phyloP scores from a whole-genome alignment of 768 basidiomycete genomes.

The Lactarius deliciosus region DNA sequence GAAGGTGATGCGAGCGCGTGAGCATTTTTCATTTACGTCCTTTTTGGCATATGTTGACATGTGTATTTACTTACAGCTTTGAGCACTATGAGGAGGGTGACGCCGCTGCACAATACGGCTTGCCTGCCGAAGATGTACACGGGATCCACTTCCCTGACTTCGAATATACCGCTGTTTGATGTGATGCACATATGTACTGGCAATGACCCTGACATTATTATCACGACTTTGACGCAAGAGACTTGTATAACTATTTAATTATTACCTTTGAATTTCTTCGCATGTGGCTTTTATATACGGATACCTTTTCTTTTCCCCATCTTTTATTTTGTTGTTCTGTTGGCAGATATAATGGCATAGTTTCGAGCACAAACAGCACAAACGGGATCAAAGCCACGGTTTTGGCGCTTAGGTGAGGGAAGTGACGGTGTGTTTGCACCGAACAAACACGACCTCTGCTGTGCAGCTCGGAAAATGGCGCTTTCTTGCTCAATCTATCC shows the following conservation, averaged over 20 bases:
- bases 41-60: slow-evolving; percentile 4
- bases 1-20: slow-evolving; percentile 96
- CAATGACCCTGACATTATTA: slow-evolving; percentile 11
- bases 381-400: not conserved
- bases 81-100: slow-evolving; percentile 79
- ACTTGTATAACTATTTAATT: slow-evolving; percentile 24
- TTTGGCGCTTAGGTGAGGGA: not conserved
- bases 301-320: slow-evolving; percentile 11
- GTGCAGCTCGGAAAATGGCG: slow-evolving; percentile 26
- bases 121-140: slow-evolving; percentile 54
- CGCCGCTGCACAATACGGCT: slow-evolving; percentile 58
- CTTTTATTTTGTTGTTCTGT: not conserved
- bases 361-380: not conserved
- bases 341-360: slow-evolving; percentile 1
- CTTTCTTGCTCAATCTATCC: slow-evolving; percentile 25
- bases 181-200: not conserved
- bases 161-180: slow-evolving; percentile 56
- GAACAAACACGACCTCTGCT: slow-evolving; percentile 25
- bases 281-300: slow-evolving; percentile 9
- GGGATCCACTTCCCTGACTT: slow-evolving; percentile 77
- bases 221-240: slow-evolving; percentile 22
- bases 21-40: slow-evolving; percentile 37
- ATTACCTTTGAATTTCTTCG: not conserved
- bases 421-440: slow-evolving; percentile 24
- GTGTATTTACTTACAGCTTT: slow-evolving; percentile 47